Conservation (phyloP, 2,329 filamentous ascomycete genomes). For the Cercospora beticola region DNA sequence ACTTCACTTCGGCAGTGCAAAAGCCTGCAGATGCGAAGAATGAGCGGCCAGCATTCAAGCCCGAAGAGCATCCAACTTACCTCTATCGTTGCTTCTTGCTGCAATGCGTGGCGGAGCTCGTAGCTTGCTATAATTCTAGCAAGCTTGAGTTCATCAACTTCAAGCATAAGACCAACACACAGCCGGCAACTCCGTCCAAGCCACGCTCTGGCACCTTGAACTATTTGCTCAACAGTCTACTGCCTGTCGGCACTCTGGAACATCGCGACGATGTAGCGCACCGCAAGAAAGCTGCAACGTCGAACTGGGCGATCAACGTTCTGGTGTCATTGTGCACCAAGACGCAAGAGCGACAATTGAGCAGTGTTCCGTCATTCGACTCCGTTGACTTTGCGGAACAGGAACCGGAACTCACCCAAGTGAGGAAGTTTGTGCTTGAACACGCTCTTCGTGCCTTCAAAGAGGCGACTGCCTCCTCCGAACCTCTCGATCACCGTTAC, state of each 20-base stretch:
- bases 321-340: constrained; percentile 84
- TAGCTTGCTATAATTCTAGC: constrained; percentile 87
- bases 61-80: constrained; percentile 92
- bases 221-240: constrained; percentile 81
- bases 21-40: constrained; percentile 38
- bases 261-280: constrained; percentile 71
- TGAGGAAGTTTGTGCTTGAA: constrained; percentile 91
- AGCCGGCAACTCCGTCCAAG: constrained; percentile 85
- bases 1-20: constrained; percentile 10
- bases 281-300: constrained; percentile 84
- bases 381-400: constrained; percentile 60
- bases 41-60: constrained; percentile 76
- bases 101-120: constrained; percentile 84
- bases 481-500: constrained; percentile 82
- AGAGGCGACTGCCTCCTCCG: constrained; percentile 75
- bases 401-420: constrained; percentile 81
- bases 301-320: constrained; percentile 79
- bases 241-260: constrained; percentile 64
- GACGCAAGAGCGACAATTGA: constrained; percentile 71
- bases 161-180: constrained; percentile 83
- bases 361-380: constrained; percentile 16
- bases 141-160: constrained; percentile 99
- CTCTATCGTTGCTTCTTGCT: constrained; percentile 94
- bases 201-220: constrained; percentile 90
- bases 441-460: constrained; percentile 90